phyloP scores from a whole-genome alignment of 2,329 filamentous ascomycete genomes.

The Trichophyton verrucosum region DNA sequence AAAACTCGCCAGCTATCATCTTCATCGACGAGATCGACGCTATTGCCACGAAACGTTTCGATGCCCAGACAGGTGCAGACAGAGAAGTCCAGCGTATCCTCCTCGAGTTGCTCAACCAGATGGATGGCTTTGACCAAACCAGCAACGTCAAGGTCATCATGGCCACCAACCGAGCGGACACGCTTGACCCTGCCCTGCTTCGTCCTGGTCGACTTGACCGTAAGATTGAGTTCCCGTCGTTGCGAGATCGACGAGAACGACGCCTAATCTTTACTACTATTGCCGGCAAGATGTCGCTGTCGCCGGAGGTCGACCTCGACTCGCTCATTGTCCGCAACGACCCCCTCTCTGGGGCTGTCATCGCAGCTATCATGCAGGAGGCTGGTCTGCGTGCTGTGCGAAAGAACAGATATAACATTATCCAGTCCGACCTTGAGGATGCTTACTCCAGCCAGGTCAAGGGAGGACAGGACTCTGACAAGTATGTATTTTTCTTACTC shows the following conservation, averaged over 20 bases:
- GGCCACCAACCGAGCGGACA: conserved; percentile 97
- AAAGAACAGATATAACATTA: conserved; percentile 99
- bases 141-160: conserved; percentile 99
- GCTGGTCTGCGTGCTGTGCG: conserved; percentile 84
- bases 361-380: conserved; percentile 98
- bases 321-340: conserved; percentile 94
- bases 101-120: conserved; percentile 94
- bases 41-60: conserved; percentile 97
- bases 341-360: conserved; percentile 85
- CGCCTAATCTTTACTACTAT: conserved; percentile 97
- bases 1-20: conserved; percentile 97
- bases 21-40: conserved; percentile 99
- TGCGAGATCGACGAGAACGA: conserved; percentile 86
- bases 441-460: conserved; percentile 97
- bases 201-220: conserved; percentile 90
- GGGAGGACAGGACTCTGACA: conserved; percentile 56
- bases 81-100: conserved; percentile 97
- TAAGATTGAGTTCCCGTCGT: conserved; percentile 97
- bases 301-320: conserved; percentile 91
- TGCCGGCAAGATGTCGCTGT: conserved; percentile 90
- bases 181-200: conserved; percentile 84
- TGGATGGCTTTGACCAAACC: conserved; percentile 99
- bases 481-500: conserved; percentile 30
- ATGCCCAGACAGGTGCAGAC: conserved; percentile 94
- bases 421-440: conserved; percentile 91